Evolutionary conservation across 441 rosid genomes (phyloP).

Genomic region (Rhodomyrtus psidioides): DNA sequence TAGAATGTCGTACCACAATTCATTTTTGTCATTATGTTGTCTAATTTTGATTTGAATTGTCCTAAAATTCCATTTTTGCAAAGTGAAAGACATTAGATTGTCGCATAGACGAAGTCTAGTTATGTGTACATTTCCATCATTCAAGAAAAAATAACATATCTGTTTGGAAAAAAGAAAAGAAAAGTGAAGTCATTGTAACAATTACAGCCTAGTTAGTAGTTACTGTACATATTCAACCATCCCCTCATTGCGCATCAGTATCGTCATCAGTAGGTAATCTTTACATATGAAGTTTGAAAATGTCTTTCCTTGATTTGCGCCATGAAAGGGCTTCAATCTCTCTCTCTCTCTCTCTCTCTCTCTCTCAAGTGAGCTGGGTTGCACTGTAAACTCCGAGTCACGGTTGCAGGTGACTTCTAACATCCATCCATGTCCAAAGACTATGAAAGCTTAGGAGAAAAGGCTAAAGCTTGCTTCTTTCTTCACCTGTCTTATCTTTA

Average conservation of each 20-base stretch:
- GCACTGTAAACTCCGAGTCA: slow-evolving; percentile 14
- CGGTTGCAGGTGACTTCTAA: neutral
- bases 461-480: neutral
- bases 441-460: neutral
- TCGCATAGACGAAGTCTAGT: neutral
- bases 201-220: neutral
- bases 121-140: neutral
- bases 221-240: neutral
- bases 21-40: neutral
- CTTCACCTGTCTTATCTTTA: neutral
- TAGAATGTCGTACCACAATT: neutral
- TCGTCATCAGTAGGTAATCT: neutral
- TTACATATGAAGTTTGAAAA: neutral
- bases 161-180: neutral
- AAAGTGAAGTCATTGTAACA: neutral
- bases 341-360: neutral
- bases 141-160: too few relatives aligned
- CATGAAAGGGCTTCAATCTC: slow-evolving; percentile 11
- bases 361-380: slow-evolving; percentile 28
- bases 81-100: neutral
- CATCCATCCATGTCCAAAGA: neutral
- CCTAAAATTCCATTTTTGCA: neutral
- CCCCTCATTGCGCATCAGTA: neutral
- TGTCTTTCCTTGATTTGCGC: slow-evolving; percentile 37
- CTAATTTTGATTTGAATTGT: neutral